Evolutionary conservation across 2,329 filamentous ascomycete genomes (phyloP).

Genomic region (Tolypocladium album): DNA sequence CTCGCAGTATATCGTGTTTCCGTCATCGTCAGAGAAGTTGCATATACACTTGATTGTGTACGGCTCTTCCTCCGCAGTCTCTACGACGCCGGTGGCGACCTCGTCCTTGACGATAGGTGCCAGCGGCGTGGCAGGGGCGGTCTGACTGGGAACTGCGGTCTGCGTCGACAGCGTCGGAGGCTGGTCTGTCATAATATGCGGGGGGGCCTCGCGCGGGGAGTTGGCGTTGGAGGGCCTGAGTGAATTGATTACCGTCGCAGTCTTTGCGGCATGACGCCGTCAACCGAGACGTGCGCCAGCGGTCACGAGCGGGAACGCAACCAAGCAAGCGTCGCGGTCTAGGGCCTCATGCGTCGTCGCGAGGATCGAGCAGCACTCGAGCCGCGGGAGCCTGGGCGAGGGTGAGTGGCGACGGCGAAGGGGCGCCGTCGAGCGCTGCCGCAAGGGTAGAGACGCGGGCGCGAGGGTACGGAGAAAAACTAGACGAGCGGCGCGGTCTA

Average conservation of each 20-base stretch:
- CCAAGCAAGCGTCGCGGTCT: constrained; percentile 4
- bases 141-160: constrained; percentile 44
- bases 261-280: constrained; percentile 50
- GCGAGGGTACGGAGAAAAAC: constrained; percentile 1
- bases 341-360: constrained; percentile 12
- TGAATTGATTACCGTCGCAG: constrained; percentile 37
- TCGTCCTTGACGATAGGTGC: constrained; percentile 26
- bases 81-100: constrained; percentile 30
- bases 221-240: constrained; percentile 24
- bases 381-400: not conserved
- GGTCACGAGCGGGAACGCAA: constrained; percentile 10
- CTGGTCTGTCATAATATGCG: constrained; percentile 54
- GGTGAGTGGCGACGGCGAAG: not conserved
- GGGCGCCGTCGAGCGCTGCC: not conserved
- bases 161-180: constrained; percentile 41
- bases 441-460: constrained; percentile 1
- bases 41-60: constrained; percentile 99
- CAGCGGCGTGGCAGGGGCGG: constrained; percentile 24
- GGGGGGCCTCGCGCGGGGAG: constrained; percentile 29
- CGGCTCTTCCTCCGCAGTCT: constrained; percentile 59
- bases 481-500: not conserved
- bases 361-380: not conserved
- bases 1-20: constrained; percentile 94
- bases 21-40: constrained; percentile 86
- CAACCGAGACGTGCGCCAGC: constrained; percentile 29